Base-by-base conservation (phyloP, 2,329 filamentous ascomycete genomes). In the Scedosporium boydii region DNA sequence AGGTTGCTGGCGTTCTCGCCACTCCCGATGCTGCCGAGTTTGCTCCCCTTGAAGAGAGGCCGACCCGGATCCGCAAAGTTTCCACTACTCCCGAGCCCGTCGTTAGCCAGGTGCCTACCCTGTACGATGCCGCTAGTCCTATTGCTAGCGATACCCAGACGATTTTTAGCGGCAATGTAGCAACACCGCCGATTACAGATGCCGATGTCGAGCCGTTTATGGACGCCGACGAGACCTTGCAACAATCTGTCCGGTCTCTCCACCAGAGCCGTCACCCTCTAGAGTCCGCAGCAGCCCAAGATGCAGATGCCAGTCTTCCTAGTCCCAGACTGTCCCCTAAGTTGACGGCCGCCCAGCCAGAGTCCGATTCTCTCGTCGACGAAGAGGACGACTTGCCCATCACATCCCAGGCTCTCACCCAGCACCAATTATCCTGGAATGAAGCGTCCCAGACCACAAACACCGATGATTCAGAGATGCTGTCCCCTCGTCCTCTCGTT, bases 241-340 rank as follows among this genome's bases (percentile, higher is more conserved):
- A 78, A 62, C 75, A 75, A 69, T 76, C 75, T 23, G 71, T 79
- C 63, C 75, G 78, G 42, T 77, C 77, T 66, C 75, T 79, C 60
- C 81, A 77, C 65, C 77, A 77, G 44, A 27, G 29, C 23, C 60
- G 60, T 6, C 60, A 18, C 41, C 41, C 53, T 26, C 6, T 61
- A 27, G 59, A 59, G 42, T 27, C 55, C 42, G 55, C 62, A 23
- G 71, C 75, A n/a, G 59, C 59, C 42, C 56, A 73, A 81, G 34
- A 79, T 46, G 90, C 95, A 72, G 93, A 97, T 78, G 91, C 91
- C 66, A 97, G 91, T 75, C 80, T 99, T 65, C 95, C 95, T 60
- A 99, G 95, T 73, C 95, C 95, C 41, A 93, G 95, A 70, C 77
- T 99, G 63, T 99, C 95, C 27, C 95, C 95, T 3, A 96, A 93